Conservation (phyloP, 1,139 yeast species). For the Geotrichum fermentans region DNA sequence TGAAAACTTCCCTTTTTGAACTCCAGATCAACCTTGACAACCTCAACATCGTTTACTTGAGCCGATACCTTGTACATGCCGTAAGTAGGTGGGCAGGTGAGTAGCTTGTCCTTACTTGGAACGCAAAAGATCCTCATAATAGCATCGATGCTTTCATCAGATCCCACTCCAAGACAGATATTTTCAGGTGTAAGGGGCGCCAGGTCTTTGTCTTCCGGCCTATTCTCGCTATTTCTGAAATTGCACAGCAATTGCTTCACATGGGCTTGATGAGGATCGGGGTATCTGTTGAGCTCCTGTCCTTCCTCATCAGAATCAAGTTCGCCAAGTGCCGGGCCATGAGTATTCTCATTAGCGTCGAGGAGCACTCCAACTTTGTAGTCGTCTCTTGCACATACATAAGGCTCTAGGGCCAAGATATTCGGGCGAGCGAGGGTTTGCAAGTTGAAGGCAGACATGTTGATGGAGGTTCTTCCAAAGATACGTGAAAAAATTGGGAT, state of each 20-base stretch:
- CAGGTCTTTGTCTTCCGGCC: conserved; percentile 22
- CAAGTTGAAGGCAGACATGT: conserved; percentile 48
- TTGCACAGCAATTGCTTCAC: conserved; percentile 67
- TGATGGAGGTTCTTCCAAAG: not conserved
- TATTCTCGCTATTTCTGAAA: conserved; percentile 56
- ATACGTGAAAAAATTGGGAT: conserved; percentile 1
- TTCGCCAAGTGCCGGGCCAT: conserved; percentile 68
- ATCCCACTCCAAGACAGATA: conserved; percentile 90
- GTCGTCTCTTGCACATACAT: conserved; percentile 94
- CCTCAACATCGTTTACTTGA: conserved; percentile 75
- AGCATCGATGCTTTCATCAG: conserved; percentile 92
- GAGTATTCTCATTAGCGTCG: conserved; percentile 95
- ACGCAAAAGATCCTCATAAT: conserved; percentile 76
- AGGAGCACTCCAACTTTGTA: conserved; percentile 78
- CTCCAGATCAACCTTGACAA: conserved; percentile 65
- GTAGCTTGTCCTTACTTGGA: conserved; percentile 76
- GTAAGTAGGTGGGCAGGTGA: conserved; percentile 92
- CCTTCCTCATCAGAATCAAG: conserved; percentile 38
- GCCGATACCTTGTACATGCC: conserved; percentile 96
- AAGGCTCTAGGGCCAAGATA: conserved; percentile 74
- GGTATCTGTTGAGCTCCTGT: conserved; percentile 74
- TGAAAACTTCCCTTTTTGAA: conserved; percentile 52
- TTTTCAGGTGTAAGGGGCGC: conserved; percentile 54
- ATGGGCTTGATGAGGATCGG: conserved; percentile 91
- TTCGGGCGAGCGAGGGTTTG: conserved; percentile 73